Percentiles rank a stretch among this genome's conserved stretches.
Conservation (phyloP, 495 filamentous ascomycete genomes). For the Polyplosphaeria fusca region DNA sequence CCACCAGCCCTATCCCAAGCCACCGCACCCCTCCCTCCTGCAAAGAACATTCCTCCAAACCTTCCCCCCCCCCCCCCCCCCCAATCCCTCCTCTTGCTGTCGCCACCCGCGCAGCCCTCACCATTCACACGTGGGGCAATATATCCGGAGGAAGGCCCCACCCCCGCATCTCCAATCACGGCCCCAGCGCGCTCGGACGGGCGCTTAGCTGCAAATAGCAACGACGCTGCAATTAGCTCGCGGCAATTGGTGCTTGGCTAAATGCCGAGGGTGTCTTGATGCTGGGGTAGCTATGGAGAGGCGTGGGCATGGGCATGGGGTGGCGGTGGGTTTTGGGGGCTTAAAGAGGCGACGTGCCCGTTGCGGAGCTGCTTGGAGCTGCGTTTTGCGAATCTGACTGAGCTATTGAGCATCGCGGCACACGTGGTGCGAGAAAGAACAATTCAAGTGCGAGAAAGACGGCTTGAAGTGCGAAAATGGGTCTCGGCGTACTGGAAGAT, state of each 20-base stretch:
- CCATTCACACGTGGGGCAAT: not conserved
- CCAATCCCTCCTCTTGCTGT: no score
- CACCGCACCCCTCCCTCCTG: no score
- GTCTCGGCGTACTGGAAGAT: slow-evolving; percentile 24
- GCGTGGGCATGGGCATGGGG: not conserved
- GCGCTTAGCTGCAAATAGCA: not conserved
- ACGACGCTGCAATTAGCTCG: not conserved
- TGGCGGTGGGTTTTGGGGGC: not conserved
- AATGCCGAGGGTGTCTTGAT: slow-evolving; percentile 1
- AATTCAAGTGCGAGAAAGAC: not conserved
- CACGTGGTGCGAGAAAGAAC: not conserved
- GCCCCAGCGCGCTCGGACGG: not conserved
- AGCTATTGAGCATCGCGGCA: not conserved
- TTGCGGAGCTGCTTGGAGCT: not conserved
- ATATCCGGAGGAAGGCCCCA: not conserved
- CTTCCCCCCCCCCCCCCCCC: no score
- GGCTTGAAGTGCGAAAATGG: slow-evolving; percentile 9
- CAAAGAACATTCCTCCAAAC: no score
- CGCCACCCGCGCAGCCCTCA: no score
- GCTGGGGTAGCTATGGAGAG: no score
- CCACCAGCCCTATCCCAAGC: no score
- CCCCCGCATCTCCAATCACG: not conserved
- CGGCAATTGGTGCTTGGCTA: slow-evolving; percentile 14
- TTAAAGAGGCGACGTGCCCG: not conserved
- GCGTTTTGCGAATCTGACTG: not conserved